Conservation (phyloP, 2,329 filamentous ascomycete species). For the Neofusicoccum kwambonambiense region DNA sequence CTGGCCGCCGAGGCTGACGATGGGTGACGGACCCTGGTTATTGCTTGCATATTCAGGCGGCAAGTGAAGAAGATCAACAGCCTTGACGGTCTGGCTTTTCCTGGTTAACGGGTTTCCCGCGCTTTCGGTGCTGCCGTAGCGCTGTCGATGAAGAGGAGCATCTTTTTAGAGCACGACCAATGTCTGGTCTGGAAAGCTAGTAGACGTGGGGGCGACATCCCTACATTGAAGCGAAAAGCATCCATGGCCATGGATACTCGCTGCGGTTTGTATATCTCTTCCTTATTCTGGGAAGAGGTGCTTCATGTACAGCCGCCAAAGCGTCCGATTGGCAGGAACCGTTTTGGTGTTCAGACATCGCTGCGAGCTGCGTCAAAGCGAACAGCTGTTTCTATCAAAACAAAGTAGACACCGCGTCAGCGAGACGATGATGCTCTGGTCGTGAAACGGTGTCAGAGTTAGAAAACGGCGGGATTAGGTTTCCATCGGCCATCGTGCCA, state of each 20-base stretch:
- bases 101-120: background rate
- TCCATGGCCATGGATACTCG: background rate
- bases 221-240: conserved; percentile 1
- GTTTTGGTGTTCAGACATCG: background rate
- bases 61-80: conserved; percentile 1
- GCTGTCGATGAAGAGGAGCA: background rate
- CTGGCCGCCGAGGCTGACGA: too few relatives aligned
- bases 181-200: background rate
- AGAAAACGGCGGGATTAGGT: conserved; percentile 13
- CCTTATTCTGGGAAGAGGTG: background rate
- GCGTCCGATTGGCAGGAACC: background rate
- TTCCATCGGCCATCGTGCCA: background rate
- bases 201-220: background rate
- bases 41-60: conserved; percentile 4
- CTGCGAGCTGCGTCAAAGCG: background rate
- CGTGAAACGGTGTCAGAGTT: conserved; percentile 1
- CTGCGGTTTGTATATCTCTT: background rate
- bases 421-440: background rate
- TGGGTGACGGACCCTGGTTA: background rate
- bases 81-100: background rate
- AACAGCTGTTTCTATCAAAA: background rate
- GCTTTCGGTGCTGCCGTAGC: conserved; percentile 8
- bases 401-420: background rate
- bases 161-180: background rate
- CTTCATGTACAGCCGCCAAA: background rate